Percentiles rank a stretch among this genome's conserved stretches.
These are phyloP conservation scores for Thymus quinquecostatus DNA, from an alignment of 257 asterid genomes.

Conservation along the genomic window DNA sequence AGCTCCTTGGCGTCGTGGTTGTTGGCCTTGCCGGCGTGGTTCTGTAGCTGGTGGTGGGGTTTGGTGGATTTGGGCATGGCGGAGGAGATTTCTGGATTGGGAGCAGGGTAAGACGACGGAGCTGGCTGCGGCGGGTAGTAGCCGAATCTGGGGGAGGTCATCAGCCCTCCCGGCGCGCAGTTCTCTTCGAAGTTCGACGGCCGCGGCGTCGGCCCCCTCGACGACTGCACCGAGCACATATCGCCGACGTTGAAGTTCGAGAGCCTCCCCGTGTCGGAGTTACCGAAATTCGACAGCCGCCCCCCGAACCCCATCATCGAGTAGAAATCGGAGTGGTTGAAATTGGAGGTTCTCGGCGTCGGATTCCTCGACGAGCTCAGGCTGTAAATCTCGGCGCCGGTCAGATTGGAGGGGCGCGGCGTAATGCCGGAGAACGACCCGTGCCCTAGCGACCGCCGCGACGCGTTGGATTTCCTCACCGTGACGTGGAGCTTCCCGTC, in stretches of 20 bases:
- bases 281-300: constrained; percentile 73
- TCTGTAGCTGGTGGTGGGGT: constrained; percentile 37
- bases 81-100: constrained; percentile 84
- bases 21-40: constrained; percentile 40
- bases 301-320: constrained; percentile 73
- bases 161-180: constrained; percentile 64
- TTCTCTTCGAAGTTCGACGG: constrained; percentile 88
- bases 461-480: constrained; percentile 85
- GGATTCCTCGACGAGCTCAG: constrained; percentile 57
- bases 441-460: constrained; percentile 55
- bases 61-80: constrained; percentile 47
- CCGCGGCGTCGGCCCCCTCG: constrained; percentile 92
- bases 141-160: constrained; percentile 76
- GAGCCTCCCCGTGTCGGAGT: constrained; percentile 64
- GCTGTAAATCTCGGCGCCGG: constrained; percentile 63
- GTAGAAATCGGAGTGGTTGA: constrained; percentile 60
- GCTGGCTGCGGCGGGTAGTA: constrained; percentile 59
- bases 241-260: constrained; percentile 73
- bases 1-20: constrained; percentile 83
- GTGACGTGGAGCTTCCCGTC: constrained; percentile 91
- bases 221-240: constrained; percentile 86
- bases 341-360: constrained; percentile 59
- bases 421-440: constrained; percentile 59
- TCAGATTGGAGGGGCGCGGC: constrained; percentile 59
- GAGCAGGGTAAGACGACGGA: constrained; percentile 78